Percentiles rank a stretch among this genome's conserved stretches.
Evolutionary conservation across 202 grass and related monocot species (phyloP).

Genomic region (Alloteropsis angusta): DNA sequence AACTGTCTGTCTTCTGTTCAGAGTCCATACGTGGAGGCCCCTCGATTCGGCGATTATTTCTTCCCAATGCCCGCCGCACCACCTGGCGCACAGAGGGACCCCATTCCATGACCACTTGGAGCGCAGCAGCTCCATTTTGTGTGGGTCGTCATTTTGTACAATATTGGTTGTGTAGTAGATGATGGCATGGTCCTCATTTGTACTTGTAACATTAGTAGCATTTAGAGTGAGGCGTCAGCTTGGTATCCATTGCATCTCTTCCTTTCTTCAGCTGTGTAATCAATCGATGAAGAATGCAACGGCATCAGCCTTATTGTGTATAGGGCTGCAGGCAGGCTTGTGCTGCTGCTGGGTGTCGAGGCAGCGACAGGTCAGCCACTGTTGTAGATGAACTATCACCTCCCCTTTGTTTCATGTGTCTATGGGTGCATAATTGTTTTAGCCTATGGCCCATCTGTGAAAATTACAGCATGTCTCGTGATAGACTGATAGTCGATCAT

Average conservation of each 20-base stretch:
- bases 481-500: not conserved
- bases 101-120: slow-evolving; percentile 16
- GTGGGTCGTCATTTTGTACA: slow-evolving; percentile 29
- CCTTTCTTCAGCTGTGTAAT: slow-evolving; percentile 18
- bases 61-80: slow-evolving; percentile 92
- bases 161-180: slow-evolving; percentile 31
- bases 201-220: slow-evolving; percentile 16
- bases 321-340: not conserved
- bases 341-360: not conserved
- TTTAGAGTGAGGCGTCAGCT: not conserved
- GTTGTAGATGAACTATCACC: slow-evolving; percentile 26
- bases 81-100: slow-evolving; percentile 70
- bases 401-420: not conserved
- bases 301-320: slow-evolving; percentile 13
- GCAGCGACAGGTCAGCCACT: not conserved
- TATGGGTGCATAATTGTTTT: slow-evolving; percentile 45
- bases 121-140: not conserved
- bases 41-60: slow-evolving; percentile 47
- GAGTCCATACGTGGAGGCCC: slow-evolving; percentile 97
- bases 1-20: slow-evolving; percentile 27
- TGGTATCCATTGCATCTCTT: not conserved
- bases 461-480: not conserved
- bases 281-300: slow-evolving; percentile 13
- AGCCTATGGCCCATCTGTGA: slow-evolving; percentile 23
- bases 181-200: slow-evolving; percentile 22